phyloP scores from a whole-genome alignment of 2,329 filamentous ascomycete genomes.

The Chaetomium sp. region DNA sequence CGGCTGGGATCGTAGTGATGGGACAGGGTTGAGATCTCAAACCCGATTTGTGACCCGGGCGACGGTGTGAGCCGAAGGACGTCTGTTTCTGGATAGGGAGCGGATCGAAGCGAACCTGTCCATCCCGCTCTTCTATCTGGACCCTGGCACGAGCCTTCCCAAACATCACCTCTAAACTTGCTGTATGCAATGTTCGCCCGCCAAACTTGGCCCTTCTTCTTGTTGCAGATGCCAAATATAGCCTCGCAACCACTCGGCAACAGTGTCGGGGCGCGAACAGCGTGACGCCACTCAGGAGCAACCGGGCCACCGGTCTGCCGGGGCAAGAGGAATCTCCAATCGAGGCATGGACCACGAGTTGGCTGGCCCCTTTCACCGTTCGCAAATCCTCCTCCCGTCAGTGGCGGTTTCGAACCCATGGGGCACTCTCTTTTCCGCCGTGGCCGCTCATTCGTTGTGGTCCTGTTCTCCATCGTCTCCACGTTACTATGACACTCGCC shows the following conservation, averaged over 20 bases:
- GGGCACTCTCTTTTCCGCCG: conserved; percentile 13
- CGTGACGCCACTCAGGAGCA: conserved; percentile 14
- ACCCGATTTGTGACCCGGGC: conserved; percentile 29
- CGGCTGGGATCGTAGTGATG: conserved; percentile 25
- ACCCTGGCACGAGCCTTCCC: not conserved
- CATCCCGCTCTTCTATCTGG: conserved; percentile 23
- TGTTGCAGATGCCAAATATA: conserved; percentile 30
- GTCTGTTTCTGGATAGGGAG: conserved; percentile 26
- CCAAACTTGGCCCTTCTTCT: conserved; percentile 24
- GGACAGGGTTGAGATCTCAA: conserved; percentile 29
- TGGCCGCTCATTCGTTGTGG: conserved; percentile 22
- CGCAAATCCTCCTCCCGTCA: conserved; percentile 28
- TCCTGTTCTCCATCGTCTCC: conserved; percentile 22
- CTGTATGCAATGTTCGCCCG: conserved; percentile 27
- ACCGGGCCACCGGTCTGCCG: conserved; percentile 23
- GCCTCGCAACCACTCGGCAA: conserved; percentile 9
- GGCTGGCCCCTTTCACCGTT: conserved; percentile 24
- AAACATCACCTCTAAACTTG: conserved; percentile 7
- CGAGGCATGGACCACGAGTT: conserved; percentile 29
- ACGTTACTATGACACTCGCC: conserved; percentile 25
- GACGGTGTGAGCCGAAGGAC: conserved; percentile 29
- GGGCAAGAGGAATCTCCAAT: conserved; percentile 26
- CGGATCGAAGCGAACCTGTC: conserved; percentile 34
- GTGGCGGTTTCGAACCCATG: conserved; percentile 29
- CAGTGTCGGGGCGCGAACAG: conserved; percentile 16